Conservation (phyloP, 1,284 basidiomycete species). For the Pseudozyma hubeiensis region DNA sequence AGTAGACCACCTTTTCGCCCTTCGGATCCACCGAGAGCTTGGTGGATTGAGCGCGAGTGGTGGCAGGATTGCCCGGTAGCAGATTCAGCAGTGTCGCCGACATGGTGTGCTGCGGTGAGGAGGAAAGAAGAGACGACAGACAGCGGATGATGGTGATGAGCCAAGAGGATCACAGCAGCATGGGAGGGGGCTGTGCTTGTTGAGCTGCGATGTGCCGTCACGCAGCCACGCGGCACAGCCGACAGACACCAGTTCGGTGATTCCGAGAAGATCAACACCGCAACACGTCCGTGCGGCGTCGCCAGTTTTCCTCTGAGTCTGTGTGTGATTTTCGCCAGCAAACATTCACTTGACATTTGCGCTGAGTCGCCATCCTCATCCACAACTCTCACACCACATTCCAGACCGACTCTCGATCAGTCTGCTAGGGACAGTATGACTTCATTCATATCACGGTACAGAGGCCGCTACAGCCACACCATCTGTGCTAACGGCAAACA, state of each 20-base stretch:
- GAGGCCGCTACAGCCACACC: too few species aligned
- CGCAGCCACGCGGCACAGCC: slow-evolving; percentile 8
- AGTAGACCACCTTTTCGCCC: slow-evolving; percentile 82
- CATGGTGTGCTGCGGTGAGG: slow-evolving; percentile 21
- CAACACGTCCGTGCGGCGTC: slow-evolving; percentile 3
- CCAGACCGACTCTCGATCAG: too few species aligned
- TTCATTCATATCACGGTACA: too few species aligned
- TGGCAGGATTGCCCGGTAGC: slow-evolving; percentile 60
- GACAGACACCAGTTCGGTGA: not conserved
- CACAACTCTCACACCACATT: too few species aligned
- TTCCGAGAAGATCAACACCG: slow-evolving; percentile 3
- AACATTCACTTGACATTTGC: too few species aligned
- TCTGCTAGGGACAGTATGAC: too few species aligned
- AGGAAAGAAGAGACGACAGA: not conserved
- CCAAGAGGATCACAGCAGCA: not conserved
- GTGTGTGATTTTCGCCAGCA: too few species aligned
- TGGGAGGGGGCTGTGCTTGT: not conserved
- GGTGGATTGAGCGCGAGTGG: slow-evolving; percentile 77
- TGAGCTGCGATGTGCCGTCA: not conserved
- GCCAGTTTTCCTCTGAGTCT: too few species aligned
- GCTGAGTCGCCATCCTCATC: slow-evolving; percentile 1
- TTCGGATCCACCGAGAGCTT: slow-evolving; percentile 79
- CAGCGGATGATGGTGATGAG: not conserved
- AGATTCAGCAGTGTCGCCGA: slow-evolving; percentile 40
- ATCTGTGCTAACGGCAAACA: too few species aligned